Evolutionary conservation across 2,329 filamentous ascomycete genomes (phyloP).

Genomic region (Capronia epimyces): DNA sequence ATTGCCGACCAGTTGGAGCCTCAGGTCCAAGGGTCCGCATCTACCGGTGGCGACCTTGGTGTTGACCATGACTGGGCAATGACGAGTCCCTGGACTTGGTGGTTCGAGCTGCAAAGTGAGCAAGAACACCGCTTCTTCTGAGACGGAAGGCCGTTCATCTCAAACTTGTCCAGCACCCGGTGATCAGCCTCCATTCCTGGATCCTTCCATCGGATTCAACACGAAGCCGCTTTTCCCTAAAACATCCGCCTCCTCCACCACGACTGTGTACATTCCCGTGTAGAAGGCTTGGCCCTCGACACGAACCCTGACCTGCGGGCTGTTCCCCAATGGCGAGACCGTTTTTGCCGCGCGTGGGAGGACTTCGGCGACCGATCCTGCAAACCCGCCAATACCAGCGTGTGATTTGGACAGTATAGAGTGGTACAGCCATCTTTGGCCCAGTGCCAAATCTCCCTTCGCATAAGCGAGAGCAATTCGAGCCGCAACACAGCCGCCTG

Average conservation of each 20-base stretch:
- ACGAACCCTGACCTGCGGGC: slow-evolving; percentile 26
- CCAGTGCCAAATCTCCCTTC: slow-evolving; percentile 26
- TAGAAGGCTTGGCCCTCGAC: slow-evolving; percentile 36
- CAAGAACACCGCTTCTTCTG: neutral
- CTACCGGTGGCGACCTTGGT: neutral
- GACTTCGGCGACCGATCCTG: slow-evolving; percentile 14
- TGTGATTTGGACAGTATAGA: slow-evolving; percentile 36
- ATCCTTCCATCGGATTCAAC: slow-evolving; percentile 7
- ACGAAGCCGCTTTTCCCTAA: slow-evolving; percentile 23
- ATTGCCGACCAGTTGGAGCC: slow-evolving; percentile 2
- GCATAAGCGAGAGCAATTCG: slow-evolving; percentile 36
- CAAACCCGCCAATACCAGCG: slow-evolving; percentile 25
- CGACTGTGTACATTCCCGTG: slow-evolving; percentile 31
- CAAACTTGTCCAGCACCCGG: too few relatives aligned
- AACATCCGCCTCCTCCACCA: slow-evolving; percentile 33
- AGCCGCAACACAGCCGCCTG: slow-evolving; percentile 37
- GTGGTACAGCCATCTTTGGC: slow-evolving; percentile 35
- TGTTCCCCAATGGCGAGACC: neutral
- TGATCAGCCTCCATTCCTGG: too few relatives aligned
- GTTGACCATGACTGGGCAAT: neutral
- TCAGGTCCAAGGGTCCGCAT: neutral
- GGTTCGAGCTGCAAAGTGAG: slow-evolving; percentile 2
- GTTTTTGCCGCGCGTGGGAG: neutral
- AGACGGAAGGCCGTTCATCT: neutral
- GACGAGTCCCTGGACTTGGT: slow-evolving; percentile 1